Base-by-base conservation (phyloP, 106 monocot genomes). In the Ottelia alismoides region DNA sequence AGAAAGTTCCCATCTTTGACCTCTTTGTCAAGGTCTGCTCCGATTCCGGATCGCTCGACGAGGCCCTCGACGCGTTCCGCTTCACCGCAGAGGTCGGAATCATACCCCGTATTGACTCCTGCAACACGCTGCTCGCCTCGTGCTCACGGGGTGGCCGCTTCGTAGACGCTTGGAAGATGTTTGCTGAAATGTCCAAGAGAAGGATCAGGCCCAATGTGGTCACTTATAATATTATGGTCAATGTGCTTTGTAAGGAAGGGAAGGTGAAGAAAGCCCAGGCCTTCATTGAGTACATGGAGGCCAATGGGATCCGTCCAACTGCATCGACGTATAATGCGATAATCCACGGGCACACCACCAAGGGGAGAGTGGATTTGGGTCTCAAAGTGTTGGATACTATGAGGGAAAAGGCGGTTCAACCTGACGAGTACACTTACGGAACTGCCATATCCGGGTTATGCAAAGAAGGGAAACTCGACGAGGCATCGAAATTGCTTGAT, bases 181-280 rank as follows among this genome's bases (percentile, higher is more conserved):
- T 78, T 47, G 93, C 83, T 16, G 84, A 94, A 51, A 88, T 94
- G 88, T 78, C 72, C 57, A 69, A 76, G 11, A 67, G 78, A 57
- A 63, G 73, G 31, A 74, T 88, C 55, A 60, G 63, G 9, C 78
- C 81, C 2, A 78, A 57, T 16, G 63, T 78, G 25, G 53, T 72
- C 35, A 94, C 93, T 23, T 94, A 70, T 68, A 94, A 94, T 40
- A 78, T 94, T 40, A 94, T 94, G 93, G 68, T 94, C 48, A 78
- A 78, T 61, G 77, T 70, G 45, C 70, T 88, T 25, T 94, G 85
- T 66, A 78, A 69, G 64, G 65, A 84, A 55, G 81, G 81, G 23
- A 94, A 94, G 65, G 51, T 84, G 27, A 73, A 47, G 46, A 88
- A 88, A 58, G 93, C 88, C 0, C 58, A 49, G 64, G 66, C 62